Base-by-base conservation (phyloP, 148 eudicot genomes). In the Camellia granthamiana region DNA sequence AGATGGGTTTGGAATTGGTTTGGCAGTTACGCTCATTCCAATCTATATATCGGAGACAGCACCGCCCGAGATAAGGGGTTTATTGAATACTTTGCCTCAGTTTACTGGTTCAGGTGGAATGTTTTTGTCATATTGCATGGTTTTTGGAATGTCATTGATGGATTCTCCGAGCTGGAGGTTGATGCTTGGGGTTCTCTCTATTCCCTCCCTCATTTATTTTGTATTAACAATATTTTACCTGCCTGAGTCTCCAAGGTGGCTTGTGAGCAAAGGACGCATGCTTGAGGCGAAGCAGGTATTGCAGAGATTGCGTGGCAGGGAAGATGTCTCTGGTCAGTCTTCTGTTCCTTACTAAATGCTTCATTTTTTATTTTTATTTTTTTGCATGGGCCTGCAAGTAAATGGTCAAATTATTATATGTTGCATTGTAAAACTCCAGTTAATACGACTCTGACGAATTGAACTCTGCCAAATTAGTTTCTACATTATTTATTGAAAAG, bases 231-330 rank as follows among this genome's bases (percentile, higher is more conserved):
- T 80, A 64, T 43, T 72, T 23, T 80, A 47, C 61, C 44, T 80
- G 51, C 82, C 82, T 30, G 82, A 80, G 23, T 80, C 82, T 47
- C 82, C 82, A 14, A 56, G 82, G 66, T 80, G 82, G 82, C 77
- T 80, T 23, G 82, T 80, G 49, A 80, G 82, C 49, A 80, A 80
- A 73, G 82, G 82, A 65, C 65, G 67, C n/a, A 80, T 80, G 82
- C 60, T 38, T 8, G 82, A 80, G 77, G 82, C 82, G 9, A 80
- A 80, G 42, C 82, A 9, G 21, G 82, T 80, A 10, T 73, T 80
- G 14, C 81, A 79, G 81, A 56, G 67, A 70, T 43, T 79, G 7
- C 76, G 81, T 59, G 81, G 81, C 56, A 72, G 69, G 65, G 82
- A 80, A 62, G 82, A 80, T 64, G 82, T 80, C 15, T 64, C 82